A percentile compares a stretch with the other conserved stretches of the same genome.
Evolutionary conservation across 2,329 filamentous ascomycete species (phyloP).

Genomic region (Venturia aucupariae): DNA sequence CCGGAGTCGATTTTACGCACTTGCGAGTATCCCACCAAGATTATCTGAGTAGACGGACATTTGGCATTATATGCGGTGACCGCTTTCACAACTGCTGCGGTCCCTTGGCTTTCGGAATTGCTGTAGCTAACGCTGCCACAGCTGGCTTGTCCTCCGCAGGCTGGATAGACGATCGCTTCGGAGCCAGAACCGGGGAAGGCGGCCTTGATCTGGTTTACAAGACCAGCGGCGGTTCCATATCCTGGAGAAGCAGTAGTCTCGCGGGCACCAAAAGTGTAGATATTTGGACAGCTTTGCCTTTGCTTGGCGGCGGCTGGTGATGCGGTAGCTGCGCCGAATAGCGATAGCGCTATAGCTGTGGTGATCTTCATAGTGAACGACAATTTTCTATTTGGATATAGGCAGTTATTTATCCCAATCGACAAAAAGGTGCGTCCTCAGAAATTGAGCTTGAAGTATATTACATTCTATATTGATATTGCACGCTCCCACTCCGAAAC

Average conservation of each 20-base stretch:
- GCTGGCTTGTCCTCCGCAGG: slow-evolving; percentile 50
- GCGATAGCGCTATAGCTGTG: background rate
- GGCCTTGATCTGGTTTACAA: slow-evolving; percentile 33
- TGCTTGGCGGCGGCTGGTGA: background rate
- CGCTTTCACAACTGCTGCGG: slow-evolving; percentile 47
- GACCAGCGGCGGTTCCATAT: slow-evolving; percentile 31
- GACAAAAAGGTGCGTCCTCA: background rate
- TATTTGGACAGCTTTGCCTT: slow-evolving; percentile 28
- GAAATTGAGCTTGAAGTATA: background rate
- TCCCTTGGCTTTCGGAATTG: slow-evolving; percentile 49
- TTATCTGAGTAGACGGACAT: slow-evolving; percentile 49
- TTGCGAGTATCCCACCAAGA: slow-evolving; percentile 56
- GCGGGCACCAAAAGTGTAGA: slow-evolving; percentile 37
- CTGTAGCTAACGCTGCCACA: slow-evolving; percentile 54
- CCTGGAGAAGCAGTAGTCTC: slow-evolving; percentile 34
- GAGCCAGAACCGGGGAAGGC: slow-evolving; percentile 32
- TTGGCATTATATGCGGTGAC: slow-evolving; percentile 49
- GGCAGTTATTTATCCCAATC: background rate
- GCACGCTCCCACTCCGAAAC: background rate
- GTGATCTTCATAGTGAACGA: background rate
- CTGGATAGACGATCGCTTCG: slow-evolving; percentile 40
- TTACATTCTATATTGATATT: background rate
- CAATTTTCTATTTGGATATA: background rate
- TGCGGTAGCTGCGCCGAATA: background rate
- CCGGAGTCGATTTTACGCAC: slow-evolving; percentile 24